Evolutionary conservation across 306 rosid genomes (phyloP).

Genomic region (Lablab purpureus): DNA sequence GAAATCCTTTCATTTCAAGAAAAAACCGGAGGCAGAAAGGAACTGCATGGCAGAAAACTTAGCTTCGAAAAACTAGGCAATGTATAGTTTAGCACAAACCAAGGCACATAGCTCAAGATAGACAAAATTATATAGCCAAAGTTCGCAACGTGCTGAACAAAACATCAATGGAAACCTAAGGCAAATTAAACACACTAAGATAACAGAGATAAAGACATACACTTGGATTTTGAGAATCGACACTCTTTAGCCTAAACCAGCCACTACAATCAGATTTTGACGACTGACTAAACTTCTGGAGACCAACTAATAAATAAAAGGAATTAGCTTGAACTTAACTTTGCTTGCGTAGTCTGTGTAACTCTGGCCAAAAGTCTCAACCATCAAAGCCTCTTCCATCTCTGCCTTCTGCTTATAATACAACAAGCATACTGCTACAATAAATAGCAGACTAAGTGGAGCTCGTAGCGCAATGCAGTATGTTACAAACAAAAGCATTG

Average conservation of each 20-base stretch:
- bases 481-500: constrained; percentile 76
- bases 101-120: constrained; percentile 22
- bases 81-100: neutral
- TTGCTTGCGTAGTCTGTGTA: constrained; percentile 79
- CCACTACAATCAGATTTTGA: constrained; percentile 39
- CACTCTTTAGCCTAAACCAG: constrained; percentile 45
- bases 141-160: constrained; percentile 23
- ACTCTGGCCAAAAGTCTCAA: constrained; percentile 78
- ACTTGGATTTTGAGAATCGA: constrained; percentile 23
- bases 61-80: neutral
- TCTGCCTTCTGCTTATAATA: constrained; percentile 88
- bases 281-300: constrained; percentile 38
- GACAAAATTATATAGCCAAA: neutral
- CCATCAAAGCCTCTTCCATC: constrained; percentile 89
- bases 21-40: neutral
- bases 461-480: constrained; percentile 81
- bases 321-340: constrained; percentile 84
- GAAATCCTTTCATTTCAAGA: constrained; percentile 5
- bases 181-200: constrained; percentile 19
- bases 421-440: constrained; percentile 71
- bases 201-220: constrained; percentile 7
- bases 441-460: constrained; percentile 71
- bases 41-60: neutral
- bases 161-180: constrained; percentile 25
- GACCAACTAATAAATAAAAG: constrained; percentile 72